Conservation (phyloP, 2,329 filamentous ascomycete genomes). For the Emydomyces testavorans region DNA sequence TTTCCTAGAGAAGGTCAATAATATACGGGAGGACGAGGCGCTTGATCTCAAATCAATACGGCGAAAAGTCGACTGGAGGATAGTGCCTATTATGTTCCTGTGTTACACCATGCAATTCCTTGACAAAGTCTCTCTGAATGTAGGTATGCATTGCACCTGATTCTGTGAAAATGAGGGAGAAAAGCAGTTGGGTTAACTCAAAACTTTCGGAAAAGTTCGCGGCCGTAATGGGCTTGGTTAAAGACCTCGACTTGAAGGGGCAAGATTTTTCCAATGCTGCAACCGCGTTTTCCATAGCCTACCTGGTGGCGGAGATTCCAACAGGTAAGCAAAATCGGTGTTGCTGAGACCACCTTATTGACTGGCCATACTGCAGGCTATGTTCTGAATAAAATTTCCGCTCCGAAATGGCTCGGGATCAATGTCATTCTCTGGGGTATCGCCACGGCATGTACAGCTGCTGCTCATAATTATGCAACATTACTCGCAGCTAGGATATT, state of each 20-base stretch:
- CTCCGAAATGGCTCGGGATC: slow-evolving; percentile 49
- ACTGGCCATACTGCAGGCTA: slow-evolving; percentile 33
- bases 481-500: slow-evolving; percentile 25
- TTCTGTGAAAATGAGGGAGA: slow-evolving; percentile 38
- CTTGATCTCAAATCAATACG: slow-evolving; percentile 21
- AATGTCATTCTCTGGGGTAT: slow-evolving; percentile 51
- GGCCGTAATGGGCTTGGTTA: slow-evolving; percentile 51
- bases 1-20: neutral
- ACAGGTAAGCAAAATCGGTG: slow-evolving; percentile 39
- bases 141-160: slow-evolving; percentile 39
- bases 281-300: slow-evolving; percentile 52
- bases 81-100: slow-evolving; percentile 43
- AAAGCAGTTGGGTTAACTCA: slow-evolving; percentile 43
- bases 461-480: slow-evolving; percentile 31
- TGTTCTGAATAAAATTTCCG: slow-evolving; percentile 50
- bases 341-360: neutral
- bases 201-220: neutral
- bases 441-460: slow-evolving; percentile 40
- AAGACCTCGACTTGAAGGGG: slow-evolving; percentile 44
- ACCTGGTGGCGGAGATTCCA: slow-evolving; percentile 48
- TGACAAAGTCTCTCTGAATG: slow-evolving; percentile 43
- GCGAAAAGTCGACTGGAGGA: slow-evolving; percentile 30
- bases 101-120: slow-evolving; percentile 51
- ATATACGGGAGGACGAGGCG: neutral
- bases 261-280: slow-evolving; percentile 54